These are phyloP conservation scores for Sordariomycetes sp. DNA, from an alignment of 2,329 filamentous ascomycete species.

Conservation along the genomic window DNA sequence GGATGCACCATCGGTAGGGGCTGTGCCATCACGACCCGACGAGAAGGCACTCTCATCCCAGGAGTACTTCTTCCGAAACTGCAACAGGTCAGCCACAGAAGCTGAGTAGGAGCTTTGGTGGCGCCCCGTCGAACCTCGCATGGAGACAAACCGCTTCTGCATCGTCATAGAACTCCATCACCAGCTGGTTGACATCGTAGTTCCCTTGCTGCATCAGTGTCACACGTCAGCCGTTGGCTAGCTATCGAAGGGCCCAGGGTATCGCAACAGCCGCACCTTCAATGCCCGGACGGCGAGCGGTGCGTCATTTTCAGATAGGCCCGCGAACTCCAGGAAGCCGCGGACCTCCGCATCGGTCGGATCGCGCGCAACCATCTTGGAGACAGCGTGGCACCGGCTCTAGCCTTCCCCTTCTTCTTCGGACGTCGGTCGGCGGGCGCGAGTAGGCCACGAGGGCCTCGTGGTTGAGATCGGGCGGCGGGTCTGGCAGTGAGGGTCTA, in stretches of 20 bases:
- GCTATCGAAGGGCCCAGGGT: not conserved
- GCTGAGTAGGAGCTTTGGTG: not conserved
- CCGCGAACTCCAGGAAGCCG: constrained; percentile 29
- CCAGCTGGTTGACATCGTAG: constrained; percentile 34
- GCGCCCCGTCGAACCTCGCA: not conserved
- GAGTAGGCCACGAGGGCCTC: not conserved
- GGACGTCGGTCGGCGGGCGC: not conserved
- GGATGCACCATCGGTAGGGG: constrained; percentile 16
- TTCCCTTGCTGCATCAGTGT: constrained; percentile 22
- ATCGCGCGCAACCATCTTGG: constrained; percentile 11
- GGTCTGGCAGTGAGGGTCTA: not conserved
- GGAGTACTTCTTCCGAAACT: constrained; percentile 37
- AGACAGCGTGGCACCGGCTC: not conserved
- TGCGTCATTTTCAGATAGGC: constrained; percentile 24
- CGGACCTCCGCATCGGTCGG: constrained; percentile 24
- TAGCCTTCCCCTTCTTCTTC: not conserved
- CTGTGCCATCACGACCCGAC: constrained; percentile 39
- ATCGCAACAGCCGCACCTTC: constrained; percentile 20
- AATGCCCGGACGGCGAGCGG: constrained; percentile 27
- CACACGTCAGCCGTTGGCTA: not conserved
- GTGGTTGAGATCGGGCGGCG: not conserved
- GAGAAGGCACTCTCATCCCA: constrained; percentile 47
- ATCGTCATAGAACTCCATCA: constrained; percentile 42
- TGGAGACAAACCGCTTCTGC: constrained; percentile 18
- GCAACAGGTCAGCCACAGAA: not conserved